Conservation (phyloP, 2,329 filamentous ascomycete genomes). For the Epichloe typhina region DNA sequence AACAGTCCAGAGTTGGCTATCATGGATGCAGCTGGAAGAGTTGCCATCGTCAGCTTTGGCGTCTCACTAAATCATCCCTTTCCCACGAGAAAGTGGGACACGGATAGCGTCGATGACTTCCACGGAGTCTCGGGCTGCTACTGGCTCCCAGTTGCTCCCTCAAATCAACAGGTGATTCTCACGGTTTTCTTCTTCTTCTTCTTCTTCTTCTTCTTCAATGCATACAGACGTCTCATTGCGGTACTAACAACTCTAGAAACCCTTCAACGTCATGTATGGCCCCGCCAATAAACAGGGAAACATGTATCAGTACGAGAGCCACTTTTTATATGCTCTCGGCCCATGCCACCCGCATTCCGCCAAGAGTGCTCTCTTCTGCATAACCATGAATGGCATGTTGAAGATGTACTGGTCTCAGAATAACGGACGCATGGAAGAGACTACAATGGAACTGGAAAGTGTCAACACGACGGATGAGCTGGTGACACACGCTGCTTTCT, state of each 20-base stretch:
- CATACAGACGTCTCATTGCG: background rate
- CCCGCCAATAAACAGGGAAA: constrained; percentile 50
- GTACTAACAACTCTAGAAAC: constrained; percentile 18
- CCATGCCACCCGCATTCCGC: constrained; percentile 59
- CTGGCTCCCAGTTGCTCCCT: constrained; percentile 58
- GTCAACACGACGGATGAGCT: constrained; percentile 58
- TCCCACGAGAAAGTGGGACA: constrained; percentile 45
- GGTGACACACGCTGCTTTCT: constrained; percentile 67
- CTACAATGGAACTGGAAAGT: constrained; percentile 60
- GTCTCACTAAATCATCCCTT: constrained; percentile 62
- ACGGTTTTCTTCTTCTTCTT: background rate
- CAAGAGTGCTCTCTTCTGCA: constrained; percentile 62
- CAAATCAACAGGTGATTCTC: constrained; percentile 23
- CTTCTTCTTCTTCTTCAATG: background rate
- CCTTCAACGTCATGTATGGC: constrained; percentile 37
- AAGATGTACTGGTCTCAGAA: constrained; percentile 68
- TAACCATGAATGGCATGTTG: constrained; percentile 62
- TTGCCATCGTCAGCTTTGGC: constrained; percentile 60
- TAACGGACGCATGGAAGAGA: constrained; percentile 59
- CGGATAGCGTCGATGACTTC: constrained; percentile 61
- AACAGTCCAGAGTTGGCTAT: constrained; percentile 69
- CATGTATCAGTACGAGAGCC: constrained; percentile 57
- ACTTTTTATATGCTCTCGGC: constrained; percentile 50
- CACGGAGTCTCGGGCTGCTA: constrained; percentile 70
- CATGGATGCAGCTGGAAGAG: constrained; percentile 64